A percentile compares a stretch with the other conserved stretches of the same genome.
Conservation (phyloP, 148 eudicot species). For the Salicornia ramosissima region DNA sequence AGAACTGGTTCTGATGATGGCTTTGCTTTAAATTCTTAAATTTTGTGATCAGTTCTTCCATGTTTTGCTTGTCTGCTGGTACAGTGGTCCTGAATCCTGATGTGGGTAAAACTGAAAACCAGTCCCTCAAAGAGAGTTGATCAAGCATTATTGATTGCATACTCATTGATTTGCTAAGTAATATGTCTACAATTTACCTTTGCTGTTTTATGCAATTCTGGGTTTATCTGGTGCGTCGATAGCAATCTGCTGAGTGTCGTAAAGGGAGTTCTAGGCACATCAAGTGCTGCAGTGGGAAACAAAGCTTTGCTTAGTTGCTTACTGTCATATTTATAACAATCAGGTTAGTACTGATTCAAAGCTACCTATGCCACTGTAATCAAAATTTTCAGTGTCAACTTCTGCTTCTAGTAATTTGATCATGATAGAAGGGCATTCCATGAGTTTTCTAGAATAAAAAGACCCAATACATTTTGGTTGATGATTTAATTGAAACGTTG, state of each 20-base stretch:
- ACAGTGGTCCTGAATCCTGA: conserved; percentile 26
- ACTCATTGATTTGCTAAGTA: conserved; percentile 47
- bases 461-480: not conserved
- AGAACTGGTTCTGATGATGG: conserved; percentile 67
- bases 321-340: conserved; percentile 57
- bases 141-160: conserved; percentile 45
- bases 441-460: no score
- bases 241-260: conserved; percentile 65
- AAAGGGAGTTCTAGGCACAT: conserved; percentile 65
- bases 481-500: no score
- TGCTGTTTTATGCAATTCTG: conserved; percentile 55
- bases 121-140: conserved; percentile 57
- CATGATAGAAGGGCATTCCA: not conserved
- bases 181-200: conserved; percentile 42
- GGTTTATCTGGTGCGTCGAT: conserved; percentile 45
- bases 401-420: not conserved
- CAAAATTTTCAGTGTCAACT: no score
- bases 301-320: conserved; percentile 47
- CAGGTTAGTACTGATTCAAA: conserved; percentile 59
- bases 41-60: conserved; percentile 50
- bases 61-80: conserved; percentile 62
- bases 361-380: conserved; percentile 66
- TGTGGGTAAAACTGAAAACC: conserved; percentile 44
- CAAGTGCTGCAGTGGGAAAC: conserved; percentile 61
- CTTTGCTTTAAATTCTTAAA: conserved; percentile 45